Base-by-base conservation (phyloP, 495 filamentous ascomycete genomes). In the Cercophora newfieldiana region DNA sequence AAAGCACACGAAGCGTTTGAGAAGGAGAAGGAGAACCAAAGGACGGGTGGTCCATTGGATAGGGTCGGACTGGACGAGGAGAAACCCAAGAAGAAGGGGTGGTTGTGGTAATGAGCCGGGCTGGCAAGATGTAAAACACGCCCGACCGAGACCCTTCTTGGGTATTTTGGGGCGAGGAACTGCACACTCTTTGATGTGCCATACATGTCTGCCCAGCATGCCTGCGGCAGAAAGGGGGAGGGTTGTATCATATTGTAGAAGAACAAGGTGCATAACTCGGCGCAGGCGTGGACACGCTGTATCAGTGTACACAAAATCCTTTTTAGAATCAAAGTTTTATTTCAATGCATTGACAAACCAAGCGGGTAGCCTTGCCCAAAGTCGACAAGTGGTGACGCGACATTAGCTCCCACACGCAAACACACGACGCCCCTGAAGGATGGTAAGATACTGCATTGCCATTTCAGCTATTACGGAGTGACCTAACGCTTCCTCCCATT, bases 1-100 rank as follows among this genome's bases (percentile, higher is more conserved):
- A 81, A 79, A 69, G 78, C 76, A 24, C 76, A 73, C 59, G 66
- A 81, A 22, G 87, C 85, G 19, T 80, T 83, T 59, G 80, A 80
- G 59, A 68, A 77, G 37, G 82, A 85, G 72, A 78, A 78, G 66
- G 78, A 80, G 61, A 83, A 79, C 55, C 79, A 85, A 72, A 72
- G 72, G 61, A 67, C 67, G n/a, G 82, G 82, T 18, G 83, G 83
- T 7, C 75, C 79, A 25, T 66, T 85, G 37, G 83, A 85, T 63
- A 76, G 76, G 68, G 56, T 84, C 49, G 82, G 79, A 4, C 60
- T 76, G 19, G 67, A 70, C 44, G 50, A 14, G 48, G 37, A 22
- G 50, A 55, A 66, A 50, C 54, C 51, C 0, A 72, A 71, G 68
- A 77, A 75, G 68, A 74, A 74, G 66, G 70, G 74, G n/a, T 77